Conservation (phyloP, 345 rosid genomes). For the Populus davidiana region DNA sequence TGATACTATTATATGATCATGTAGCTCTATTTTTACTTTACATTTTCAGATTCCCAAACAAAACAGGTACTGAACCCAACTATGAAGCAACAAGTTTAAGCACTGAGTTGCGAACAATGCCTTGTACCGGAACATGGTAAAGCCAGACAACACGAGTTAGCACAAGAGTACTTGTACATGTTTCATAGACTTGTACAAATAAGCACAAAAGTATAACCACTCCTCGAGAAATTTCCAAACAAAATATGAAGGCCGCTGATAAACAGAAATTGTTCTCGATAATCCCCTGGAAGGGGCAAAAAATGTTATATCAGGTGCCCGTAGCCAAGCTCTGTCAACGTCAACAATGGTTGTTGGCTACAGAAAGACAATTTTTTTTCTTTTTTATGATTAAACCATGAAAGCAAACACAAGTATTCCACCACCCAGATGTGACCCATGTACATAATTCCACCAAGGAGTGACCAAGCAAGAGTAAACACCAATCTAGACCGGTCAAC, state of each 20-base stretch:
- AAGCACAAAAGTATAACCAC: neutral
- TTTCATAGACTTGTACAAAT: neutral
- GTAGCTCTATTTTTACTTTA: no score
- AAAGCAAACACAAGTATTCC: neutral
- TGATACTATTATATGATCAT: no score
- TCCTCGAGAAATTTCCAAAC: neutral
- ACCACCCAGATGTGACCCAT: neutral
- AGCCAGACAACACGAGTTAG: no score
- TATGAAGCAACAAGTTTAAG: neutral
- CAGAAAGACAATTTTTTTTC: neutral
- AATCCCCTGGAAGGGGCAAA: neutral
- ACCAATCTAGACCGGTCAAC: neutral
- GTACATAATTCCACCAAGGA: neutral
- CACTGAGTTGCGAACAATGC: neutral
- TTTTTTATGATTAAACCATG: neutral
- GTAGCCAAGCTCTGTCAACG: neutral
- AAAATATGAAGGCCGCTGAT: neutral
- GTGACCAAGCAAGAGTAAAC: neutral
- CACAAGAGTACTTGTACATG: neutral
- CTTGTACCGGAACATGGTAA: neutral
- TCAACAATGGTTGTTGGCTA: neutral
- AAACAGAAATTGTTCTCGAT: neutral
- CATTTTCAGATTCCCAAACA: neutral
- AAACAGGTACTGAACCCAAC: neutral
- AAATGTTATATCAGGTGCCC: no score